phyloP scores from a whole-genome alignment of 331 rosid species.

The Spiraea crenata region DNA sequence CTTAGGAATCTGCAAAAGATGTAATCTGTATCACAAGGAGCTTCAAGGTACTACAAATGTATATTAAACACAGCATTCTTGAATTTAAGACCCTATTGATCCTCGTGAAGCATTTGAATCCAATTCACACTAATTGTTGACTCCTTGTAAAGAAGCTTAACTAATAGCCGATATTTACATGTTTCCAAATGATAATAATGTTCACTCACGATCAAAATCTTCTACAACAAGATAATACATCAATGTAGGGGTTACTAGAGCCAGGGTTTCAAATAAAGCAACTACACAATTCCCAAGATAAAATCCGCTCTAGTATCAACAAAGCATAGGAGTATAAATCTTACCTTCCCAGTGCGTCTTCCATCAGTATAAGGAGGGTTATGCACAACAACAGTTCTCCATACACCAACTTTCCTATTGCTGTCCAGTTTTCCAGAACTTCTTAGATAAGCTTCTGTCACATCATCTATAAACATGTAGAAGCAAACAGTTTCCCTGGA shows the following conservation, averaged over 20 bases:
- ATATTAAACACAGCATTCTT: conserved; percentile 11
- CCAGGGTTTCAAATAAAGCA: background rate
- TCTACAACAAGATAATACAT: background rate
- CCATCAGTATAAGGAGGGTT: conserved; percentile 78
- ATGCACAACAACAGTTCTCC: conserved; percentile 72
- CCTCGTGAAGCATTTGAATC: background rate
- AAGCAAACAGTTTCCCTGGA: conserved; percentile 78
- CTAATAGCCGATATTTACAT: background rate
- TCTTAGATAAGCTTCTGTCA: conserved; percentile 61
- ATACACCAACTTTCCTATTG: conserved; percentile 68
- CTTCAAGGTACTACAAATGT: conserved; percentile 7
- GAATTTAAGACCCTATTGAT: background rate
- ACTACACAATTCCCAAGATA: conserved; percentile 1
- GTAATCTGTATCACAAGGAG: conserved; percentile 7
- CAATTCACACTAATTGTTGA: background rate
- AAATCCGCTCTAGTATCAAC: background rate
- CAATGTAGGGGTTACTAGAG: background rate
- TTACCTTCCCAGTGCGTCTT: conserved; percentile 88
- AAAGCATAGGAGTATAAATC: conserved; percentile 26
- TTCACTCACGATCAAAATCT: background rate
- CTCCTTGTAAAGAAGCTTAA: background rate
- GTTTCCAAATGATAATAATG: background rate
- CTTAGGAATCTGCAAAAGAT: conserved; percentile 75
- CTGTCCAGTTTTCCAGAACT: conserved; percentile 50
- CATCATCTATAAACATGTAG: conserved; percentile 82